Percentiles rank a stretch among this genome's conserved stretches.
Evolutionary conservation across 306 rosid genomes (phyloP).

Genomic region (Prunus kanzakura): DNA sequence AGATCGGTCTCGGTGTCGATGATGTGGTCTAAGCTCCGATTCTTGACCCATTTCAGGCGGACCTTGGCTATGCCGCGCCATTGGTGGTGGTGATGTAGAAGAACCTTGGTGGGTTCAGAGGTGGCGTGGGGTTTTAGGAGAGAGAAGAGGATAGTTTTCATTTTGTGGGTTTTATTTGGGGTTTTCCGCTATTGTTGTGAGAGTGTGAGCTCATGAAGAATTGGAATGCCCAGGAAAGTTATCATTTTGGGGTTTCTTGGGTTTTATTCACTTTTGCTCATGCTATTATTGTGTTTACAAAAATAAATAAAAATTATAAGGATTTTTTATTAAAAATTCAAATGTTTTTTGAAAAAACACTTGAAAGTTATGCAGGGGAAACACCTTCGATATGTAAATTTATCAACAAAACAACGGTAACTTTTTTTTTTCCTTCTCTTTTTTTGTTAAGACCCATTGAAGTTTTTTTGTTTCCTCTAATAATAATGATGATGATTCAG

Average conservation of each 20-base stretch:
- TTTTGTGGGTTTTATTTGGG: background rate
- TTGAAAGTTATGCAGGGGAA: too few relatives aligned
- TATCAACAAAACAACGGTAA: too few relatives aligned
- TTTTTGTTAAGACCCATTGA: too few relatives aligned
- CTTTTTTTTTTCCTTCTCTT: too few relatives aligned
- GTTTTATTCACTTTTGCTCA: background rate
- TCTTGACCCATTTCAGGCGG: conserved; percentile 87
- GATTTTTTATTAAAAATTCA: too few relatives aligned
- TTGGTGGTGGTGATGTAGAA: conserved; percentile 36
- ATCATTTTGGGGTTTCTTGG: background rate
- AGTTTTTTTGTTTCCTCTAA: too few relatives aligned
- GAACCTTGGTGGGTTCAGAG: background rate
- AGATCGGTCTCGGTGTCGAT: conserved; percentile 86
- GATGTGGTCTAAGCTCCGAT: conserved; percentile 74
- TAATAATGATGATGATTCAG: too few relatives aligned
- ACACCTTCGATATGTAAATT: too few relatives aligned
- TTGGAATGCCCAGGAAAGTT: background rate
- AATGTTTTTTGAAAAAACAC: too few relatives aligned
- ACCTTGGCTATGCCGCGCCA: conserved; percentile 72
- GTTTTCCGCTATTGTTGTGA: background rate
- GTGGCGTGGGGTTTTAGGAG: conserved; percentile 26
- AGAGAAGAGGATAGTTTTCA: conserved; percentile 17
- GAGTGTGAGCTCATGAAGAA: background rate
- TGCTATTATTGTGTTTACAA: too few relatives aligned
- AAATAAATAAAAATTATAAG: too few relatives aligned